Evolutionary conservation across 2,329 filamentous ascomycete genomes (phyloP).

Genomic region (Seiridium unicorne): DNA sequence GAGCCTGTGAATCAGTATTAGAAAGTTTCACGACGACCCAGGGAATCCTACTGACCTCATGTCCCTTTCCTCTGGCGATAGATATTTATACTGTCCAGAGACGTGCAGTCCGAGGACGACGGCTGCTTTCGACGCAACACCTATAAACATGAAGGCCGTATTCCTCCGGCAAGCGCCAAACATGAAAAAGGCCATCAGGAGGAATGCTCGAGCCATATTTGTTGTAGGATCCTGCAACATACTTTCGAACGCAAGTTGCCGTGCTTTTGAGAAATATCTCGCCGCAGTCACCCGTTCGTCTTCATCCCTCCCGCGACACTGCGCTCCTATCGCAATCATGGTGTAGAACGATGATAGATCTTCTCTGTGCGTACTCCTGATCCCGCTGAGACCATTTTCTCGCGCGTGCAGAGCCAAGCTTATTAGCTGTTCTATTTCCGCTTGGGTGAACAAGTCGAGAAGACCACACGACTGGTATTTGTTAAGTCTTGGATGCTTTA

Average conservation of each 20-base stretch:
- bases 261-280: slow-evolving; percentile 47
- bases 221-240: slow-evolving; percentile 54
- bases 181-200: slow-evolving; percentile 60
- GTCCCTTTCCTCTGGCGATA: slow-evolving; percentile 1
- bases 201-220: slow-evolving; percentile 48
- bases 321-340: slow-evolving; percentile 52
- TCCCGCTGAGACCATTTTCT: background rate
- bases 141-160: slow-evolving; percentile 62
- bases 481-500: background rate
- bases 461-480: slow-evolving; percentile 14
- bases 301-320: slow-evolving; percentile 35
- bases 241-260: slow-evolving; percentile 43
- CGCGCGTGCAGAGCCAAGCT: slow-evolving; percentile 7
- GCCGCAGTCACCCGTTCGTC: slow-evolving; percentile 24
- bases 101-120: slow-evolving; percentile 49
- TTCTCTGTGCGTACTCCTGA: slow-evolving; percentile 18
- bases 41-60: background rate
- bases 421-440: slow-evolving; percentile 7
- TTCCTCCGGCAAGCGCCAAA: slow-evolving; percentile 57
- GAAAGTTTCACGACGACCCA: background rate
- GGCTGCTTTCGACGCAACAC: slow-evolving; percentile 56
- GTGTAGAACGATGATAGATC: slow-evolving; percentile 35
- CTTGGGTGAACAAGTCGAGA: slow-evolving; percentile 11
- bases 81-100: slow-evolving; percentile 3
- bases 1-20: slow-evolving; percentile 25